Evolutionary conservation across 176 grass and related monocot species (phyloP).

Genomic region (Miscanthus lutarioriparius): DNA sequence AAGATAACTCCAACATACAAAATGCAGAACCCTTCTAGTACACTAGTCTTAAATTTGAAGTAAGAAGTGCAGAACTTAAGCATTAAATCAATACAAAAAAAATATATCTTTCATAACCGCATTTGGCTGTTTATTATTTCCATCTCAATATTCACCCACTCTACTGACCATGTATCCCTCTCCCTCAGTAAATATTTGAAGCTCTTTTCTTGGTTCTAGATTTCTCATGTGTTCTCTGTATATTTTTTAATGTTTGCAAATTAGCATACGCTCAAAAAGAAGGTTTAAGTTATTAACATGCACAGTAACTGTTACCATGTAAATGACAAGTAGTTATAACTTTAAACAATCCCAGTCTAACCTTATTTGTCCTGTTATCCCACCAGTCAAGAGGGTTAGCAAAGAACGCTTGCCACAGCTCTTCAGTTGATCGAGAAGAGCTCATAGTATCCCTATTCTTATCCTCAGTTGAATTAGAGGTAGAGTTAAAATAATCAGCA

Average conservation of each 20-base stretch:
- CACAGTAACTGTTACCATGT: neutral
- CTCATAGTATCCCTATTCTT: constrained; percentile 32
- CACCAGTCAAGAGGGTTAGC: constrained; percentile 93
- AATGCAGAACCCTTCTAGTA: neutral
- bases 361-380: constrained; percentile 98
- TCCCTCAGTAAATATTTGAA: neutral
- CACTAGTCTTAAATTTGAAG: neutral
- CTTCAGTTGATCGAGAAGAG: constrained; percentile 55
- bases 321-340: constrained; percentile 10
- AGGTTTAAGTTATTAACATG: neutral
- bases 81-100: neutral
- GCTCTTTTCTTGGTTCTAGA: neutral
- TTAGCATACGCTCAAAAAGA: neutral
- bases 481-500: constrained; percentile 38
- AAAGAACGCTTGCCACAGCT: constrained; percentile 96
- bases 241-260: neutral
- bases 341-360: constrained; percentile 13
- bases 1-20: neutral
- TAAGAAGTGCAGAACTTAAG: neutral
- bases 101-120: neutral
- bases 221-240: neutral
- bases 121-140: neutral
- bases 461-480: constrained; percentile 32
- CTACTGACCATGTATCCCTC: neutral
- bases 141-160: neutral